Conservation (phyloP, 345 rosid species). For the Eucalyptus viminalis region DNA sequence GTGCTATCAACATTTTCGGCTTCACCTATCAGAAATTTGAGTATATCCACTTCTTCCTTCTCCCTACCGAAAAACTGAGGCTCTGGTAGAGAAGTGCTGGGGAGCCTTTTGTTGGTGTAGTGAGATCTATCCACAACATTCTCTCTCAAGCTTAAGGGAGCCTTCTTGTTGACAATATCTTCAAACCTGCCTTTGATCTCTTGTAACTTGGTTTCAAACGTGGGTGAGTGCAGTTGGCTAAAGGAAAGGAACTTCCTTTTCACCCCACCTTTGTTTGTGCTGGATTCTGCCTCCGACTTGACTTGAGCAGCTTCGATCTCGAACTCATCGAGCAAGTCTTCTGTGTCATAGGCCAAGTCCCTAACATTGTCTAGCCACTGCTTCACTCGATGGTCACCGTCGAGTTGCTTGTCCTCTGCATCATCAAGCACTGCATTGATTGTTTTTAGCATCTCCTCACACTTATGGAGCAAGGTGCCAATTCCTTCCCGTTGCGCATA, state of each 20-base stretch:
- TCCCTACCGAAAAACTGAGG: neutral
- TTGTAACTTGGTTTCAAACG: fast-evolving
- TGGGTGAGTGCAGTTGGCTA: fast-evolving
- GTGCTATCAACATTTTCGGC: fast-evolving
- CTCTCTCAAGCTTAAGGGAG: neutral
- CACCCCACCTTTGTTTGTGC: fast-evolving
- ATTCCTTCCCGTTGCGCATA: fast-evolving
- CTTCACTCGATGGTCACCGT: fast-evolving
- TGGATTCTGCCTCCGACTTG: no score
- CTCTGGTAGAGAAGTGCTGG: neutral
- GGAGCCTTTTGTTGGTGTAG: neutral
- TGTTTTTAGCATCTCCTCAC: fast-evolving
- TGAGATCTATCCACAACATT: fast-evolving
- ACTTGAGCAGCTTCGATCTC: fast-evolving
- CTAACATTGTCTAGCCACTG: fast-evolving
- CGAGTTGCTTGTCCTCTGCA: no score
- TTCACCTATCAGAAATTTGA: fast-evolving
- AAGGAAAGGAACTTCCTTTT: no score
- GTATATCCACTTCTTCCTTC: neutral
- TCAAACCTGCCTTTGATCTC: fast-evolving
- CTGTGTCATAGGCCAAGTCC: no score
- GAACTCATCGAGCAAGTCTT: no score
- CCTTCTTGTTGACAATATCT: neutral
- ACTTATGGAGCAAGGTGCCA: no score
- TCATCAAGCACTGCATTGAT: no score